Evolutionary conservation across 257 asterid species (phyloP), one percentile per base, ranked within the genome.

Genomic region (Lycium ferocissimum): DNA sequence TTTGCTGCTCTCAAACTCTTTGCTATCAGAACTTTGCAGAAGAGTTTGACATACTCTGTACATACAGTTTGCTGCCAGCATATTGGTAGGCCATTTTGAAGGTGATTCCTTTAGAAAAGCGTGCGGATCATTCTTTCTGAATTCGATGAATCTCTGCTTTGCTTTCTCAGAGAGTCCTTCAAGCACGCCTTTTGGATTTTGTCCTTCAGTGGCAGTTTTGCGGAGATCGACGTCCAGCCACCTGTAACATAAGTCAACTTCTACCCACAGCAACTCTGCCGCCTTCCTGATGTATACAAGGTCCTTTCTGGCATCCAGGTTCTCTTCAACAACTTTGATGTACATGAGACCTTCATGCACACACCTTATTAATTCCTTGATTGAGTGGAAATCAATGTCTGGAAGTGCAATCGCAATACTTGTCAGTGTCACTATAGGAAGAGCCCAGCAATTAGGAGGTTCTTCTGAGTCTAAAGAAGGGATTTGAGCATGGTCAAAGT

Each of bases 381-480:
- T 40, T 18, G 49, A 45, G 5, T 83, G 75, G 56, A 40, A 22
- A 17, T 73, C 13, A 2, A 87, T 33, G 58, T 78, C 83, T 1
- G 92, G 86, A 82, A 90, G 89, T 33, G 90, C 82, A 15, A 87
- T 80, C 2, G 89, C 92, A 5, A 90, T 87, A 84, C 89, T 84
- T 58, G 89, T 80, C 22, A 88, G 71, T 9, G 89, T 94, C 84
- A 90, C 99, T 80, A 94, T 91, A 17, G 99, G 98, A 78, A 95
- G 98, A 59, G 98, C 96, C 99, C 99, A 95, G 91, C 95, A 89
- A 85, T 93, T 89, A 14, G 93, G 95, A 80, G 98, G 97, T 84
- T 92, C 94, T 82, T 87, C 92, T 20, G 84, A 85, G 53, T 89
- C 94, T 80, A 94, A 84, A n/a, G 97, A 88, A 71, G 89, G 94